Conservation (phyloP, 129 eudicot genomes). For the Artemisia tridentata region DNA sequence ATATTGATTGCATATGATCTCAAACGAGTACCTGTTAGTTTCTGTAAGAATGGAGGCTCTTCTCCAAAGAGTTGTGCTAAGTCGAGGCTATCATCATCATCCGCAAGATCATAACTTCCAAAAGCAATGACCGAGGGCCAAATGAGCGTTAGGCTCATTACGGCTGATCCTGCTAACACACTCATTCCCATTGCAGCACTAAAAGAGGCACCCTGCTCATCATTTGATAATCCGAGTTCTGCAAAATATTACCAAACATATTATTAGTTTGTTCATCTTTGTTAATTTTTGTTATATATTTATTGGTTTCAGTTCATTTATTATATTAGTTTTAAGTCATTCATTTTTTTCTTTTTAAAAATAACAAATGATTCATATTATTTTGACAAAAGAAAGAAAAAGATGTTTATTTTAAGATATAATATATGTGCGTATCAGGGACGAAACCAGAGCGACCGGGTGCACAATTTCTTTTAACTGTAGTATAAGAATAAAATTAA, state of each 20-base stretch:
- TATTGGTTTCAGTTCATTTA: no score
- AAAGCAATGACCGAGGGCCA: conserved; percentile 54
- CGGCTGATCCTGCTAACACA: conserved; percentile 59
- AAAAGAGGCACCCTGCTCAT: conserved; percentile 32
- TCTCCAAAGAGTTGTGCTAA: conserved; percentile 6
- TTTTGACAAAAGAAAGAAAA: no score
- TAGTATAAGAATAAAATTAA: no score
- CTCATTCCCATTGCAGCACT: conserved; percentile 60
- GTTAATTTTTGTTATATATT: neutral
- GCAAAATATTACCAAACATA: neutral
- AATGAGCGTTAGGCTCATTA: conserved; percentile 49
- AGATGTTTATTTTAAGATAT: no score
- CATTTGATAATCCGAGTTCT: conserved; percentile 29
- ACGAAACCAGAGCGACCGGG: no score
- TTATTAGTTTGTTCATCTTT: neutral
- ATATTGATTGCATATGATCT: neutral
- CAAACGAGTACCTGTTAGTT: conserved; percentile 24
- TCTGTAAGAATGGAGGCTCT: conserved; percentile 24
- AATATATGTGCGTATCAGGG: no score
- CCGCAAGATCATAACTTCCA: conserved; percentile 60
- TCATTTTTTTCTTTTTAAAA: no score
- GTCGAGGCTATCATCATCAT: conserved; percentile 20
- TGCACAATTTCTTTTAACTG: no score
- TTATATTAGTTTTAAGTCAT: no score
- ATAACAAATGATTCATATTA: no score